Conservation (phyloP, 805 yeast species). For the Kurtzmaniella cleridarum region DNA sequence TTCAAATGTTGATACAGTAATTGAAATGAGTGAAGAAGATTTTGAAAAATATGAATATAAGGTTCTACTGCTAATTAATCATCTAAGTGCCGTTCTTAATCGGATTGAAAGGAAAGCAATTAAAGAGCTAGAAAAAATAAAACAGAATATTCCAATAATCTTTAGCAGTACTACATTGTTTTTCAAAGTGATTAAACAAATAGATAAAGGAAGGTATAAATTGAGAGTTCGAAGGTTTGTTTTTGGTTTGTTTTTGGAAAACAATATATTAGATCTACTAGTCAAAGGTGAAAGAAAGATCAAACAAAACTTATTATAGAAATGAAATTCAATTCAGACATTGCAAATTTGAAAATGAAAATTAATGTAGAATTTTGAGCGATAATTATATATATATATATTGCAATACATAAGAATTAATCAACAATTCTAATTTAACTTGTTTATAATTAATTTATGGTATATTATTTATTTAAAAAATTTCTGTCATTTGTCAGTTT, state of each 20-base stretch:
- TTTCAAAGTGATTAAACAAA: slow-evolving; percentile 41
- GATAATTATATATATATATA: too few species aligned
- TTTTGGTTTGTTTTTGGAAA: slow-evolving; percentile 53
- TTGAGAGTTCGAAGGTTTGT: slow-evolving; percentile 60
- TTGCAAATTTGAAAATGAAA: background rate
- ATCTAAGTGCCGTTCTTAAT: slow-evolving; percentile 39
- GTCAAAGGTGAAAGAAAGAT: slow-evolving; percentile 40
- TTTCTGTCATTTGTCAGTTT: too few species aligned
- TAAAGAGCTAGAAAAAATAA: slow-evolving; percentile 51
- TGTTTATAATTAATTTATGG: too few species aligned
- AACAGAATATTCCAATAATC: slow-evolving; percentile 42
- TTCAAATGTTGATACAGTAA: background rate
- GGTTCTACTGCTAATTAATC: slow-evolving; percentile 38
- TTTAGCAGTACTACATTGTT: slow-evolving; percentile 57
- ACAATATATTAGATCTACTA: slow-evolving; percentile 46
- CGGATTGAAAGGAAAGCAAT: slow-evolving; percentile 50
- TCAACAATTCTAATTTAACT: too few species aligned
- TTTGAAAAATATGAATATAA: slow-evolving; percentile 1
- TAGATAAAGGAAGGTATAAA: slow-evolving; percentile 57
- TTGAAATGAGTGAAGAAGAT: slow-evolving; percentile 2
- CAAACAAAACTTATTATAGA: slow-evolving; percentile 2
- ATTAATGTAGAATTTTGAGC: too few species aligned
- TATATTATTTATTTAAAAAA: too few species aligned
- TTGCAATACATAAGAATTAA: too few species aligned
- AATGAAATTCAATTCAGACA: slow-evolving; percentile 1